phyloP scores from a whole-genome alignment of 164 flowering plant genomes.

The Magnolia officinalis region DNA sequence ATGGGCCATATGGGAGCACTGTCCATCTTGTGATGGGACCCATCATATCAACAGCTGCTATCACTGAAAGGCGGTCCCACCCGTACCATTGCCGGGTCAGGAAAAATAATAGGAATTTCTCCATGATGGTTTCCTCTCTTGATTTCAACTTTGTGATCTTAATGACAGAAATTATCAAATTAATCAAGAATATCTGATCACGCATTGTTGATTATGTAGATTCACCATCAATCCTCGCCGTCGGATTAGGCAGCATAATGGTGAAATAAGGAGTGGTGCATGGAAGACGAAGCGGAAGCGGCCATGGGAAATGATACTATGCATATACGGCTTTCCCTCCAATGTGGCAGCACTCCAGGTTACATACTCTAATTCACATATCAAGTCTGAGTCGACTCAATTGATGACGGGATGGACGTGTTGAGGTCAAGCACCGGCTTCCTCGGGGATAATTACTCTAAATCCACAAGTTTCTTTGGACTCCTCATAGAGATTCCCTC shows the following conservation, averaged over 20 bases:
- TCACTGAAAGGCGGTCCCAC: too few relatives aligned
- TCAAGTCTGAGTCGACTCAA: too few relatives aligned
- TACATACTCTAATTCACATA: background rate
- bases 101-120: background rate
- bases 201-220: conserved; percentile 26
- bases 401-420: too few relatives aligned
- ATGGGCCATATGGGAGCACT: too few relatives aligned
- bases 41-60: too few relatives aligned
- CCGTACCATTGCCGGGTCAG: background rate
- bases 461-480: too few relatives aligned
- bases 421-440: too few relatives aligned
- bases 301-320: conserved; percentile 92
- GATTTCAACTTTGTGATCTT: background rate
- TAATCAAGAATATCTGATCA: background rate
- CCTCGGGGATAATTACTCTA: too few relatives aligned
- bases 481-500: too few relatives aligned
- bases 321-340: conserved; percentile 83
- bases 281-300: conserved; percentile 69
- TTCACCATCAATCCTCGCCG: conserved; percentile 80
- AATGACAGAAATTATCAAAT: background rate
- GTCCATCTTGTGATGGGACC: too few relatives aligned
- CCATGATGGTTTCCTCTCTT: background rate
- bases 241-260: conserved; percentile 83
- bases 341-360: conserved; percentile 90
- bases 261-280: conserved; percentile 69